phyloP scores from a whole-genome alignment of 768 basidiomycete species.

The Boletales sp. region DNA sequence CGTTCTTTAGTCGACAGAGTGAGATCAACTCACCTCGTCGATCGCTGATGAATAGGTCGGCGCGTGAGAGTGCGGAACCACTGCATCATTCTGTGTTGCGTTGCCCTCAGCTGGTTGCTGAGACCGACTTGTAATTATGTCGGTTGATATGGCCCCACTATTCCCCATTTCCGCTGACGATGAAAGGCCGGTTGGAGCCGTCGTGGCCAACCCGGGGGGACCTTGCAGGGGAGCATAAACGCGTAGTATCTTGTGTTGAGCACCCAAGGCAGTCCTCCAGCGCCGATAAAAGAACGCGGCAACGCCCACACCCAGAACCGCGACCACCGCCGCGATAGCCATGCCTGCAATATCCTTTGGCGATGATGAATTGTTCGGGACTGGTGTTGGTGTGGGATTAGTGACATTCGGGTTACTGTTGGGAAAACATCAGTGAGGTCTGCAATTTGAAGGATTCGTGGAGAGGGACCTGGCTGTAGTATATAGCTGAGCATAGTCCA shows the following conservation, averaged over 20 bases:
- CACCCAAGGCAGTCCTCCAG: conserved; percentile 23
- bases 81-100: too few species aligned
- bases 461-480: conserved; percentile 11
- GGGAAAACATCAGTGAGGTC: too few species aligned
- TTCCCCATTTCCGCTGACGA: conserved; percentile 21
- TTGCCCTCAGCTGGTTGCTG: conserved; percentile 5
- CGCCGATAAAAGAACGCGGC: conserved; percentile 26
- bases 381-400: too few species aligned
- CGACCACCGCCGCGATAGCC: conserved; percentile 11
- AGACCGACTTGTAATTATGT: not conserved
- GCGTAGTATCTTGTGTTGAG: conserved; percentile 9
- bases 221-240: conserved; percentile 10
- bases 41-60: not conserved
- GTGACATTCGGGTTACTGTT: too few species aligned
- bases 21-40: conserved; percentile 17
- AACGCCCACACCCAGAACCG: conserved; percentile 8
- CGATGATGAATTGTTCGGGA: too few species aligned
- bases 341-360: conserved; percentile 22
- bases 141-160: conserved; percentile 6
- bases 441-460: too few species aligned
- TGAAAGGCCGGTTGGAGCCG: conserved; percentile 11
- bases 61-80: conserved; percentile 1
- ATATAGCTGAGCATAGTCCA: conserved; percentile 34
- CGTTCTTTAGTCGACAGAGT: not conserved
- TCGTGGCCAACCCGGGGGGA: not conserved